Conservation (phyloP, 2,329 filamentous ascomycete genomes). For the Penicillium decumbens region DNA sequence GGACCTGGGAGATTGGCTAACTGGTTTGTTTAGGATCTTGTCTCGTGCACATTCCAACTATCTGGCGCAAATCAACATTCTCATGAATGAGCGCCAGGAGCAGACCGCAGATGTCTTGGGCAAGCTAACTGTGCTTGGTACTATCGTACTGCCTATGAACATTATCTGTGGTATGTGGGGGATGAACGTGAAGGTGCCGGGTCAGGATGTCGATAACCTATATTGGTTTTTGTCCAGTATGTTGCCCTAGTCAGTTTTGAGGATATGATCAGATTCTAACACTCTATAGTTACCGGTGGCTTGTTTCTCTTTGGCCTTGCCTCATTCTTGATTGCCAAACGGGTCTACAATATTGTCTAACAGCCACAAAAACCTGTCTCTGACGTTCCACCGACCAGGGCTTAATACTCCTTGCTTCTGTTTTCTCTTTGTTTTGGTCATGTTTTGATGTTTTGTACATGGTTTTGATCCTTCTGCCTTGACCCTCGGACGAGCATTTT, state of each 20-base stretch:
- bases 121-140: slow-evolving; percentile 90
- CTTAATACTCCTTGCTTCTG: slow-evolving; percentile 9
- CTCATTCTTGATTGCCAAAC: slow-evolving; percentile 78
- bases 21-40: slow-evolving; percentile 59
- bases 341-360: slow-evolving; percentile 73
- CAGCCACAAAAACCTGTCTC: not conserved
- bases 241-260: slow-evolving; percentile 10
- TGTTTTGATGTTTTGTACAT: not conserved
- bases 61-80: slow-evolving; percentile 97
- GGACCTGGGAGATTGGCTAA: slow-evolving; percentile 11
- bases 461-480: not conserved
- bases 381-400: not conserved
- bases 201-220: slow-evolving; percentile 76
- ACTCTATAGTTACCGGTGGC: slow-evolving; percentile 58
- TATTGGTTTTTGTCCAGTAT: slow-evolving; percentile 65
- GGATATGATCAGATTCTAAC: slow-evolving; percentile 4
- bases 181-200: slow-evolving; percentile 96
- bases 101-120: slow-evolving; percentile 92
- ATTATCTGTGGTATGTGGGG: slow-evolving; percentile 98
- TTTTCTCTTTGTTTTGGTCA: not conserved
- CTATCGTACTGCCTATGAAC: slow-evolving; percentile 97
- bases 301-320: slow-evolving; percentile 71
- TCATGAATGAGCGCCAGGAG: slow-evolving; percentile 97
- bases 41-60: slow-evolving; percentile 93
- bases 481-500: slow-evolving; percentile 5